Conservation (phyloP, 345 rosid species). For the Euphorbia peplus region DNA sequence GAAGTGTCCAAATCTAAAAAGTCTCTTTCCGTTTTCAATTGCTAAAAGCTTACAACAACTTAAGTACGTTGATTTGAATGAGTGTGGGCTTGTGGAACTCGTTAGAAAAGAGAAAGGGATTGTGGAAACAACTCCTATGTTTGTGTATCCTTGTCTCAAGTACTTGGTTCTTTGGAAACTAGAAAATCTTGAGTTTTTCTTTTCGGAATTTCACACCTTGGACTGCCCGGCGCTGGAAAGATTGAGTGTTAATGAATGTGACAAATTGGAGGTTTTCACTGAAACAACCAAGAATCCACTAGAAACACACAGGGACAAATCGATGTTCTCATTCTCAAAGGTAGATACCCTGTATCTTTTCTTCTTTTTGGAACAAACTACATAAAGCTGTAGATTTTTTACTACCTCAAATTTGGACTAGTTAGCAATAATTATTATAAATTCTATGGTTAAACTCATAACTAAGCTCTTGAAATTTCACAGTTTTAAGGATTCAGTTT, state of each 20-base stretch:
- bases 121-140: background rate
- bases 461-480: no score
- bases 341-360: background rate
- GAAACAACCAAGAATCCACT: background rate
- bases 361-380: background rate
- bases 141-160: constrained; percentile 19
- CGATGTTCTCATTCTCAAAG: constrained; percentile 3
- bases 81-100: constrained; percentile 17
- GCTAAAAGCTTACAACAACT: constrained; percentile 2
- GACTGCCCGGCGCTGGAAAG: constrained; percentile 17
- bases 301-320: background rate
- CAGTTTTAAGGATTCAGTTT: no score
- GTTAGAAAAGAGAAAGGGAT: constrained; percentile 13
- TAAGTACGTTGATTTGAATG: background rate
- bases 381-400: no score
- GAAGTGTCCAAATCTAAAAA: constrained; percentile 8
- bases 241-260: background rate
- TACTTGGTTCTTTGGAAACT: background rate
- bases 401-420: background rate
- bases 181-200: constrained; percentile 15
- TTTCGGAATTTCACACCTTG: background rate
- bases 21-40: constrained; percentile 16
- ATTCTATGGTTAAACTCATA: background rate
- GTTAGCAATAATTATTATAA: background rate
- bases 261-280: background rate